Conservation (phyloP, 2,329 filamentous ascomycete genomes). For the Pestalotiopsis sp. region DNA sequence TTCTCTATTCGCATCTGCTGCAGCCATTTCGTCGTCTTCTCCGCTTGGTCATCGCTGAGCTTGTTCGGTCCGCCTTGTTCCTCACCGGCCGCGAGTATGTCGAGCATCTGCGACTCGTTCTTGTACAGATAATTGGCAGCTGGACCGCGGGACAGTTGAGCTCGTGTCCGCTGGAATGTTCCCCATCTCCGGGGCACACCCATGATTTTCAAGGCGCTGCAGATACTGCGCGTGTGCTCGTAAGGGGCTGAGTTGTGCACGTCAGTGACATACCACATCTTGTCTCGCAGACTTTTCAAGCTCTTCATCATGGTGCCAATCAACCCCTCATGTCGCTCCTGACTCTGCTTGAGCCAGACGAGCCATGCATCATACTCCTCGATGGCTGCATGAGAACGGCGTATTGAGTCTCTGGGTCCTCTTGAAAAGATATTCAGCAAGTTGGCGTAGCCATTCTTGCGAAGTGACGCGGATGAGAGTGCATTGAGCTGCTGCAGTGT, state of each 20-base stretch:
- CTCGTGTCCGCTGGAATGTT: constrained; percentile 52
- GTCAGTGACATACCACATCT: constrained; percentile 98
- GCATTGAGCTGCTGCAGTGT: constrained; percentile 74
- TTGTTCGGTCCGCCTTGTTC: constrained; percentile 93
- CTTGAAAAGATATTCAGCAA: constrained; percentile 75
- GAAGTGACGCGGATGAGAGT: constrained; percentile 62
- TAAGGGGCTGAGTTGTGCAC: constrained; percentile 89
- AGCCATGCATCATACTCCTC: constrained; percentile 83
- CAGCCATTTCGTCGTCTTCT: constrained; percentile 82
- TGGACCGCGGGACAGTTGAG: constrained; percentile 48
- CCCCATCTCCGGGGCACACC: constrained; percentile 63
- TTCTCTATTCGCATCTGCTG: constrained; percentile 83
- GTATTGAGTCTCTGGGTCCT: constrained; percentile 70
- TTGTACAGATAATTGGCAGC: constrained; percentile 72
- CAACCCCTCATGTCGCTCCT: constrained; percentile 74
- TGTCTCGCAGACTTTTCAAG: constrained; percentile 79
- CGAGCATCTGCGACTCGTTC: constrained; percentile 82
- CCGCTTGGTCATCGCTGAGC: constrained; percentile 91
- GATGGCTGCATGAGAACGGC: constrained; percentile 70
- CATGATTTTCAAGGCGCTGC: constrained; percentile 90
- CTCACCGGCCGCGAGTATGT: constrained; percentile 79
- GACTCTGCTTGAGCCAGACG: constrained; percentile 80
- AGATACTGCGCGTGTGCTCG: constrained; percentile 83
- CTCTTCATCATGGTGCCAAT: constrained; percentile 76
- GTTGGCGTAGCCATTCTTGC: constrained; percentile 70